Conservation (phyloP, 2,329 filamentous ascomycete species). For the Gaeumannomyces tritici region DNA sequence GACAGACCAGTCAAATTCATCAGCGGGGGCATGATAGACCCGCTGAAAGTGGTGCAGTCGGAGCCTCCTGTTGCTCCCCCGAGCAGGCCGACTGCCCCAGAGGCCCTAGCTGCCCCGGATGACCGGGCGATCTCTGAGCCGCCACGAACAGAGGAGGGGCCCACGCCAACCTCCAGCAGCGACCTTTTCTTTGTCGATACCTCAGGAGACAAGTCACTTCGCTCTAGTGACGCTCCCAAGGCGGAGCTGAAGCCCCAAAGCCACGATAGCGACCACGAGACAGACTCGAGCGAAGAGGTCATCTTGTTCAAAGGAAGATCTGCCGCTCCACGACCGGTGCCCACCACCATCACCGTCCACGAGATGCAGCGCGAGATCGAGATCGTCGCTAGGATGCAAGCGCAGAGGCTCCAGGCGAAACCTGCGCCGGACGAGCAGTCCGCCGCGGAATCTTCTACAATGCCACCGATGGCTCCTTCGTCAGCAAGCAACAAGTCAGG, state of each 20-base stretch:
- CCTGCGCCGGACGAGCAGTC: constrained; percentile 1
- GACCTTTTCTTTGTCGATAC: constrained; percentile 12
- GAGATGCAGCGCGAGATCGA: constrained; percentile 1
- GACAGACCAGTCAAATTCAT: constrained; percentile 40
- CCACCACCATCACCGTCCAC: background rate
- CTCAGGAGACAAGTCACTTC: background rate
- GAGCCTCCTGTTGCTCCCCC: background rate
- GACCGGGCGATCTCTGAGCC: background rate
- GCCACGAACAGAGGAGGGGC: background rate
- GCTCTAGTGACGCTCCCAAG: constrained; percentile 2
- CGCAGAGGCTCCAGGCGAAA: constrained; percentile 1
- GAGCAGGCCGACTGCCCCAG: background rate
- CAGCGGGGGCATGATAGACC: constrained; percentile 42
- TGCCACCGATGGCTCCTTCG: background rate
- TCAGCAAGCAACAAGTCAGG: background rate
- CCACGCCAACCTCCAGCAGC: background rate
- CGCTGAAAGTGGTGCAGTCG: constrained; percentile 27
- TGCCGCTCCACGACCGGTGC: background rate
- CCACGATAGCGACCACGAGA: constrained; percentile 11
- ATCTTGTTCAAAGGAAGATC: constrained; percentile 48
- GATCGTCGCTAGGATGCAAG: constrained; percentile 7
- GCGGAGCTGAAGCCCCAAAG: constrained; percentile 6
- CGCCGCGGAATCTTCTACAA: background rate
- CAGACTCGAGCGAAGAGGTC: constrained; percentile 63
- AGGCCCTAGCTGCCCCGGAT: background rate